phyloP scores from a whole-genome alignment of 176 grass and related monocot genomes.

The Tillandsia leiboldiana region DNA sequence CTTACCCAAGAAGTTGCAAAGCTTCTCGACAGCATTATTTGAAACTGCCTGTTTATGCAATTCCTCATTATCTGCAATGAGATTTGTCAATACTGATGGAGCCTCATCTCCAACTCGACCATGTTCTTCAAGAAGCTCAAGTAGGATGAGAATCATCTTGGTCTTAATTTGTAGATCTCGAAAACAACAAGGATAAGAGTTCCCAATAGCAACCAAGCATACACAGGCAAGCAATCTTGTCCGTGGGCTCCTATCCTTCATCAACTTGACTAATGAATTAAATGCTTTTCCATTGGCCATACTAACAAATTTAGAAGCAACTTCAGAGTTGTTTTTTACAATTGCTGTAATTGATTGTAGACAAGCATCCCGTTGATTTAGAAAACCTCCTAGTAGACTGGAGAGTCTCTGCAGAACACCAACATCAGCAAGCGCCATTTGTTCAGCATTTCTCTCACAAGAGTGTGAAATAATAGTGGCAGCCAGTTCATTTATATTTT shows the following conservation, averaged over 20 bases:
- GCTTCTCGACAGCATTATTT: conserved; percentile 62
- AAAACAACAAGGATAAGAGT: conserved; percentile 53
- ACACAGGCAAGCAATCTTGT: conserved; percentile 88
- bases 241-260: conserved; percentile 65
- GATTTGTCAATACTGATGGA: conserved; percentile 67
- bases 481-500: conserved; percentile 94
- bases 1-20: conserved; percentile 54
- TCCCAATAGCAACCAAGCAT: conserved; percentile 74
- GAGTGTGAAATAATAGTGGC: conserved; percentile 86
- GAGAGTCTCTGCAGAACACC: conserved; percentile 69
- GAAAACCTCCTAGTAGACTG: conserved; percentile 67
- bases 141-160: conserved; percentile 75
- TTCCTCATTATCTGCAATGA: conserved; percentile 76
- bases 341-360: conserved; percentile 72
- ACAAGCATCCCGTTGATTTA: conserved; percentile 80
- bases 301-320: conserved; percentile 66
- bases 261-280: conserved; percentile 47
- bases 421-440: conserved; percentile 65
- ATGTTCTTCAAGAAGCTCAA: conserved; percentile 85
- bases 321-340: conserved; percentile 60
- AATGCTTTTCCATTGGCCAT: conserved; percentile 78
- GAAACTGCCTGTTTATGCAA: conserved; percentile 77
- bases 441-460: conserved; percentile 55
- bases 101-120: conserved; percentile 81
- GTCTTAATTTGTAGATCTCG: conserved; percentile 77